phyloP scores from a whole-genome alignment of 2,329 filamentous ascomycete species.

The Colletotrichum lupini region DNA sequence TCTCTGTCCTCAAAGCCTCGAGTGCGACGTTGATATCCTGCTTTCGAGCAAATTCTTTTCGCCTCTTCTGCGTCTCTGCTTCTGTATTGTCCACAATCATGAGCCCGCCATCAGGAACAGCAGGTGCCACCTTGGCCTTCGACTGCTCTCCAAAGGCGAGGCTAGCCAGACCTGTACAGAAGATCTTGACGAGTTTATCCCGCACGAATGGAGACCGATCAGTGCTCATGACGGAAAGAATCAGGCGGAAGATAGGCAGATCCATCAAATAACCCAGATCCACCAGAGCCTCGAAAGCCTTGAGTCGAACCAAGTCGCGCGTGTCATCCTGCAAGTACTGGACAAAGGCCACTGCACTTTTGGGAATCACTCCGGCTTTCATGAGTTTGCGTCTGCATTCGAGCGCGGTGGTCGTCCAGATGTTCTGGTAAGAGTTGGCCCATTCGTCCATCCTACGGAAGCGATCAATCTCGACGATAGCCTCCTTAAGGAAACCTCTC shows the following conservation, averaged over 20 bases:
- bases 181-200: constrained; percentile 67
- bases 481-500: constrained; percentile 61
- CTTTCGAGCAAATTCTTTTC: constrained; percentile 71
- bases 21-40: constrained; percentile 70
- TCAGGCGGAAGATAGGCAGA: constrained; percentile 63
- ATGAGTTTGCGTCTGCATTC: constrained; percentile 72
- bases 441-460: constrained; percentile 76
- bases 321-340: constrained; percentile 75
- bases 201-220: constrained; percentile 74
- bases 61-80: constrained; percentile 68
- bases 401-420: constrained; percentile 71
- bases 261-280: constrained; percentile 71
- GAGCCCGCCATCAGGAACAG: constrained; percentile 44
- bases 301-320: constrained; percentile 71
- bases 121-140: constrained; percentile 47
- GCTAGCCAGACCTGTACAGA: constrained; percentile 69
- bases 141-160: constrained; percentile 72
- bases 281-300: constrained; percentile 72
- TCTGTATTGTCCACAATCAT: constrained; percentile 49
- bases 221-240: constrained; percentile 69
- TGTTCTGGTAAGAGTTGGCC: constrained; percentile 75
- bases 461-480: constrained; percentile 73
- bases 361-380: constrained; percentile 71
- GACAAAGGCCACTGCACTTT: constrained; percentile 65
- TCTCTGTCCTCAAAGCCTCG: constrained; percentile 54